Conservation (phyloP, 352 stramenopile genomes). For the Halophytophthora batemanensis region DNA sequence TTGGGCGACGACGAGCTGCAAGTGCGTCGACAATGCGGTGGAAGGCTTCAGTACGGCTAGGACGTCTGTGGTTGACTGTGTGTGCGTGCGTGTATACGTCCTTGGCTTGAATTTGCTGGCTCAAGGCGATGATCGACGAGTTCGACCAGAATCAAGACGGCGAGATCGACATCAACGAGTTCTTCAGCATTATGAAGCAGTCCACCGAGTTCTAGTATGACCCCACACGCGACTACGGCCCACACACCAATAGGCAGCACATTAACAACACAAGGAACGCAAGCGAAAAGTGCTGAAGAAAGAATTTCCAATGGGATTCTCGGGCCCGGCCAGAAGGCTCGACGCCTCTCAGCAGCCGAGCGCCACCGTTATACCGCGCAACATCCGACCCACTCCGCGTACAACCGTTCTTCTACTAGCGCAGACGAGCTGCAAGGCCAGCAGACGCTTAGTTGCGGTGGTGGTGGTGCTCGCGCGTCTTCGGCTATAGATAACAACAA, state of each 20-base stretch:
- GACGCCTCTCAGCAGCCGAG: too few relatives aligned
- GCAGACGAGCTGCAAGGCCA: neutral
- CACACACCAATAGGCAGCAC: neutral
- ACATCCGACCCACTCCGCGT: constrained; percentile 14
- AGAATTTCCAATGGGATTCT: constrained; percentile 17
- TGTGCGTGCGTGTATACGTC: neutral
- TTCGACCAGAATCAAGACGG: constrained; percentile 94
- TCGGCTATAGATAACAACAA: constrained; percentile 34
- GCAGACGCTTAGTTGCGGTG: constrained; percentile 67
- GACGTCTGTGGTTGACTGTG: neutral
- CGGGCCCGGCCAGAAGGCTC: neutral
- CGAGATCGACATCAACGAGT: constrained; percentile 89
- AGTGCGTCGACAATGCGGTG: constrained; percentile 18
- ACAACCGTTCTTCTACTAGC: constrained; percentile 14
- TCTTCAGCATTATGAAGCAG: constrained; percentile 89
- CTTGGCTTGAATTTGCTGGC: neutral
- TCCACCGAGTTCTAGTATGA: constrained; percentile 65
- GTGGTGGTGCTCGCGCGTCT: constrained; percentile 73
- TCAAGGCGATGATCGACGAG: constrained; percentile 93
- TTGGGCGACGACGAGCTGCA: constrained; percentile 90
- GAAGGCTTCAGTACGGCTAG: neutral
- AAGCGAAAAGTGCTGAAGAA: neutral
- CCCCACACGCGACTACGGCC: neutral
- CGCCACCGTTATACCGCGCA: constrained; percentile 1
- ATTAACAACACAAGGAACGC: neutral